Conservation (phyloP, 768 basidiomycete species). For the Piloderma croceum region DNA sequence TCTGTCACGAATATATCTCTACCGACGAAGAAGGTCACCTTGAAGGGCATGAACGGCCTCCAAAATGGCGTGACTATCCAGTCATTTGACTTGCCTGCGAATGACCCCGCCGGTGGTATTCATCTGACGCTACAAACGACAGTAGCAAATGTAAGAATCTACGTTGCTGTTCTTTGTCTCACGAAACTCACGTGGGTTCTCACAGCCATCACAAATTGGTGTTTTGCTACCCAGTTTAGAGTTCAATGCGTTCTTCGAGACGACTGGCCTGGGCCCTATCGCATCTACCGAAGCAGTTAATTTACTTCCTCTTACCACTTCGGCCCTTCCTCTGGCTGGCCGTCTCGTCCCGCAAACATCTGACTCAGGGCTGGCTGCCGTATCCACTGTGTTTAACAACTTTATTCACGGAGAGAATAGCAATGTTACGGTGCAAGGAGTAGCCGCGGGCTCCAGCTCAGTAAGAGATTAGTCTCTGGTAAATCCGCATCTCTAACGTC, state of each 20-base stretch:
- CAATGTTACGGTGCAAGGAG: conserved; percentile 52
- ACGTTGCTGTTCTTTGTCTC: neutral
- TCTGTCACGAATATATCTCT: conserved; percentile 51
- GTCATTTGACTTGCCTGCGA: conserved; percentile 62
- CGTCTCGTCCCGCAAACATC: conserved; percentile 59
- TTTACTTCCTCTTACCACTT: conserved; percentile 48
- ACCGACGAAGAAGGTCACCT: conserved; percentile 49
- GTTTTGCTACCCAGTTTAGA: conserved; percentile 55
- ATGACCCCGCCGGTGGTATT: conserved; percentile 70
- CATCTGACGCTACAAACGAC: conserved; percentile 58
- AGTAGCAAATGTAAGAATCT: conserved; percentile 46
- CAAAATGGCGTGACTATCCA: conserved; percentile 57
- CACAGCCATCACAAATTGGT: conserved; percentile 70
- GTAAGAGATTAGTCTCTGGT: conserved; percentile 29
- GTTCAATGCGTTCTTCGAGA: conserved; percentile 53
- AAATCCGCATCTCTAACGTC: conserved; percentile 2
- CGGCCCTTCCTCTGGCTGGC: conserved; percentile 50
- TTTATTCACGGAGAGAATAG: conserved; percentile 66
- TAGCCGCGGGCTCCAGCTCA: conserved; percentile 50
- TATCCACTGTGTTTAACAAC: conserved; percentile 65
- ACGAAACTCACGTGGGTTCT: conserved; percentile 7
- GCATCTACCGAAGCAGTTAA: conserved; percentile 43
- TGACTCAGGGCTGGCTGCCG: conserved; percentile 44
- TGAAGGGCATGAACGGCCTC: conserved; percentile 69
- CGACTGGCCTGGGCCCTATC: conserved; percentile 55